A percentile compares a stretch with the other conserved stretches of the same genome.
Evolutionary conservation across 1,139 yeast species (phyloP).

Genomic region (Kazachstania sp.): DNA sequence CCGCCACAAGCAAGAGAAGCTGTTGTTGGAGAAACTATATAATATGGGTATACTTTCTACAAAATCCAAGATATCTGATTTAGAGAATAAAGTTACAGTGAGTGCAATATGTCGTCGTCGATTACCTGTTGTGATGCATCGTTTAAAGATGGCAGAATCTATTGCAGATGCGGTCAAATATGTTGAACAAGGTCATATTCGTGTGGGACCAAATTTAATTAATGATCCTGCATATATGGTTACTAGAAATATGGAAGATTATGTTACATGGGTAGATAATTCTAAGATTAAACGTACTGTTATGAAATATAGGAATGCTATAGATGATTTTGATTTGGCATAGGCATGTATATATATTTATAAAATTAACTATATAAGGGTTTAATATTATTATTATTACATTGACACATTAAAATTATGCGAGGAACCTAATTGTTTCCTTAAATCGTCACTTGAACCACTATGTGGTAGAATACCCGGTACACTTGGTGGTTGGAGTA

Average conservation of each 20-base stretch:
- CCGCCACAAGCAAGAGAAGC: conserved; percentile 79
- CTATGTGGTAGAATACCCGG: conserved; percentile 31
- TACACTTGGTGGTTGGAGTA: conserved; percentile 22
- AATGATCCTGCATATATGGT: conserved; percentile 95
- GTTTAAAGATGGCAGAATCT: conserved; percentile 89
- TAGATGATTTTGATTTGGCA: conserved; percentile 68
- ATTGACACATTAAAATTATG: conserved; percentile 25
- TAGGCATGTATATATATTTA: conserved; percentile 18
- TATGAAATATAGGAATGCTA: conserved; percentile 78
- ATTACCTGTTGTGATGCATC: conserved; percentile 90
- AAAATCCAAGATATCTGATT: conserved; percentile 82
- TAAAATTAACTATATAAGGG: background rate
- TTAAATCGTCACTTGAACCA: conserved; percentile 34
- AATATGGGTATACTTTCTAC: conserved; percentile 81
- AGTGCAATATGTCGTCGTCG: conserved; percentile 88
- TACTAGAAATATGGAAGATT: conserved; percentile 89
- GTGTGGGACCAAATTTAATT: conserved; percentile 93
- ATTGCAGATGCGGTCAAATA: conserved; percentile 83
- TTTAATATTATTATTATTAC: background rate
- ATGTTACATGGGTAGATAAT: conserved; percentile 92
- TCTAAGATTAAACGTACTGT: conserved; percentile 88
- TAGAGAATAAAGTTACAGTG: conserved; percentile 86
- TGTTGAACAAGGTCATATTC: conserved; percentile 93
- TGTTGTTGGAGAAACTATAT: conserved; percentile 75
- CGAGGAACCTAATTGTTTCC: conserved; percentile 34